phyloP scores from a whole-genome alignment of 2,329 filamentous ascomycete genomes.

The Conoideocrella luteorostrata region DNA sequence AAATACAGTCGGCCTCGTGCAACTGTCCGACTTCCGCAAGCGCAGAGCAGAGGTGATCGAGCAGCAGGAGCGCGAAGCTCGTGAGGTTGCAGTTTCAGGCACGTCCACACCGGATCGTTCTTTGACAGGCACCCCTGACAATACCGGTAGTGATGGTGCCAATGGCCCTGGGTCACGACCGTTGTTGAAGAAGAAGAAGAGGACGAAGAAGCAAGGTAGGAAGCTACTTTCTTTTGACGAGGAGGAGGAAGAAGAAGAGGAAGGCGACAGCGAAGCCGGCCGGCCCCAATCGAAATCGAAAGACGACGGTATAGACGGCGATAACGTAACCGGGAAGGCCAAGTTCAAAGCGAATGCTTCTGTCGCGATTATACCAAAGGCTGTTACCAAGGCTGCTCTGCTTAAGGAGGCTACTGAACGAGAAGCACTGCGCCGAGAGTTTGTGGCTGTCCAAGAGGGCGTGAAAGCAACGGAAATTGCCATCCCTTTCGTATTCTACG shows the following conservation, averaged over 20 bases:
- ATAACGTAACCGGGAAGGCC: constrained; percentile 14
- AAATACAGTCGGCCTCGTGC: constrained; percentile 84
- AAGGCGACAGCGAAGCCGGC: constrained; percentile 39
- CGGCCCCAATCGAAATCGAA: constrained; percentile 2
- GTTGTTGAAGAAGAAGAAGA: constrained; percentile 32
- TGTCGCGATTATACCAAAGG: constrained; percentile 61
- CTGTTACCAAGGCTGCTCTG: constrained; percentile 63
- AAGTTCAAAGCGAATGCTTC: constrained; percentile 58
- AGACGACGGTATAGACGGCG: constrained; percentile 18
- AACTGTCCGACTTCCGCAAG: constrained; percentile 91
- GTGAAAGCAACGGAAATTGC: constrained; percentile 85
- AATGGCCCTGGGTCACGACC: constrained; percentile 17
- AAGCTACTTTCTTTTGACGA: constrained; percentile 58
- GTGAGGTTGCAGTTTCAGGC: constrained; percentile 48
- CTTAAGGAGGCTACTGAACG: constrained; percentile 72
- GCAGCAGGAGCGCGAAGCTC: constrained; percentile 75
- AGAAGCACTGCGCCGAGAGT: constrained; percentile 76
- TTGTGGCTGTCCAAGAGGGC: constrained; percentile 72
- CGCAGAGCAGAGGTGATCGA: constrained; percentile 90
- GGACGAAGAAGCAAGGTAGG: constrained; percentile 33
- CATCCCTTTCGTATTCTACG: constrained; percentile 95
- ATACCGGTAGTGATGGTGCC: constrained; percentile 29
- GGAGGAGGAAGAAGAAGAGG: constrained; percentile 56
- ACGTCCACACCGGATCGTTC: constrained; percentile 44
- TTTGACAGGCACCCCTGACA: constrained; percentile 41